Base-by-base conservation (phyloP, 2,329 filamentous ascomycete species). In the Talaromyces atroroseus region DNA sequence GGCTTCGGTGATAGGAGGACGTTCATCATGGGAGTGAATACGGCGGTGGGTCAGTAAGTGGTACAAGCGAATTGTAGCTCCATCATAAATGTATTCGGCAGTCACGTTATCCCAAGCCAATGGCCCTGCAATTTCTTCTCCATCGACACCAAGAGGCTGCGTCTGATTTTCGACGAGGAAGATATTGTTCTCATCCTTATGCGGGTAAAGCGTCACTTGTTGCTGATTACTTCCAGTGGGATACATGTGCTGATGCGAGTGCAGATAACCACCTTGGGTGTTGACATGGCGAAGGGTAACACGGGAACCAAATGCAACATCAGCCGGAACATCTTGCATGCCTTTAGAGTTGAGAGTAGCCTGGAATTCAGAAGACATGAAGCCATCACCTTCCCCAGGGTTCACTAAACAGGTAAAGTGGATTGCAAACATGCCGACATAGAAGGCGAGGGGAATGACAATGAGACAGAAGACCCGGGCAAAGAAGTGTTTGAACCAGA, bases 341-440 rank as follows among this genome's bases (percentile, higher is more conserved):
- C 84, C 86, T 80, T 97, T 99, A 67, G 86, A 92, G 77, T 97
- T 99, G 63, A 99, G 80, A 2, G 94, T 97, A 32, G 94, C 89
- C 77, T 99, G 94, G 79, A 99, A 99, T 70, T 99, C 94, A 55
- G 92, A 96, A 69, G 92, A 96, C 94, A 99, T 99, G 80, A 99
- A 99, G 55, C 94, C 94, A 73, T 99, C 94, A 54, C 94, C 94
- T 52, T 99, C 94, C 59, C 94, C 94, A 26, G 94, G 94, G 76
- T 99, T 99, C 59, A 87, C 83, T 44, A 99, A 82, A 78, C 90
- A 95, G 64, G 92, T 64, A 75, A 99, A 99, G 79, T 99, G 94
- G 66, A 99, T 95, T 53, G 84, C 92, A 68, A 99, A 99, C 89
- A 97, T 96, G 67, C 84, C 87, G 80, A 96, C 87, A 78, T 99